phyloP scores from a whole-genome alignment of 306 rosid genomes.

The Malus fusca region DNA sequence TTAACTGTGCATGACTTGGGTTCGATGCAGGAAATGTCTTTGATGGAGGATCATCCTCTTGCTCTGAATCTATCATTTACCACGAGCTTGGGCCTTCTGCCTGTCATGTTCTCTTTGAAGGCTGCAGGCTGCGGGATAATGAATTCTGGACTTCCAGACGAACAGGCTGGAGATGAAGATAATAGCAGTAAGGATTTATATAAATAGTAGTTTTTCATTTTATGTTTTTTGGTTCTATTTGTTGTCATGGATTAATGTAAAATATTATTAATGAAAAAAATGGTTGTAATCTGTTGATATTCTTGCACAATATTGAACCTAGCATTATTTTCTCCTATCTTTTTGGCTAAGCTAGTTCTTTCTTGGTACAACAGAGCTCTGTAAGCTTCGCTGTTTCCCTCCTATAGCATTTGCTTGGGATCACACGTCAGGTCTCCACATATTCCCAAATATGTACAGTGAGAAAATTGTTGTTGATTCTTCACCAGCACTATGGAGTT shows the following conservation, averaged over 20 bases:
- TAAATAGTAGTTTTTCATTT: constrained; percentile 9
- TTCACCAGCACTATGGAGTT: constrained; percentile 76
- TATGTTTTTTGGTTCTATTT: constrained; percentile 2
- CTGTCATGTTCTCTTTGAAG: constrained; percentile 69
- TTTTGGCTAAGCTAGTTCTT: constrained; percentile 21
- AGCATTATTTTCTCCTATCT: not conserved
- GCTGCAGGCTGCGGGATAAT: constrained; percentile 82
- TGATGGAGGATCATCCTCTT: constrained; percentile 87
- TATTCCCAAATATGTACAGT: constrained; percentile 64
- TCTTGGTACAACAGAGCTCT: constrained; percentile 58
- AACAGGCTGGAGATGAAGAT: constrained; percentile 66
- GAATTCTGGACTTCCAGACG: constrained; percentile 71
- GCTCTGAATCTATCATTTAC: constrained; percentile 72
- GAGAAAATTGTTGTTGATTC: constrained; percentile 83
- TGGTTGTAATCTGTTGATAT: not conserved
- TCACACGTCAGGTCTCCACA: constrained; percentile 77
- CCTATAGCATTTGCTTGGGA: constrained; percentile 97
- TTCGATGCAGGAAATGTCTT: constrained; percentile 55
- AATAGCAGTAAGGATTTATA: constrained; percentile 52
- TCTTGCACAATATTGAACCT: constrained; percentile 4
- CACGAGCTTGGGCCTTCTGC: constrained; percentile 87
- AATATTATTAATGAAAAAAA: not conserved
- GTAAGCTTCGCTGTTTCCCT: constrained; percentile 94
- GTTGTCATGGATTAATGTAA: no score
- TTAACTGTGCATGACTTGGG: constrained; percentile 12